These are phyloP conservation scores for Termitomyces sp. DNA, from an alignment of 768 basidiomycete species.

Conservation along the genomic window DNA sequence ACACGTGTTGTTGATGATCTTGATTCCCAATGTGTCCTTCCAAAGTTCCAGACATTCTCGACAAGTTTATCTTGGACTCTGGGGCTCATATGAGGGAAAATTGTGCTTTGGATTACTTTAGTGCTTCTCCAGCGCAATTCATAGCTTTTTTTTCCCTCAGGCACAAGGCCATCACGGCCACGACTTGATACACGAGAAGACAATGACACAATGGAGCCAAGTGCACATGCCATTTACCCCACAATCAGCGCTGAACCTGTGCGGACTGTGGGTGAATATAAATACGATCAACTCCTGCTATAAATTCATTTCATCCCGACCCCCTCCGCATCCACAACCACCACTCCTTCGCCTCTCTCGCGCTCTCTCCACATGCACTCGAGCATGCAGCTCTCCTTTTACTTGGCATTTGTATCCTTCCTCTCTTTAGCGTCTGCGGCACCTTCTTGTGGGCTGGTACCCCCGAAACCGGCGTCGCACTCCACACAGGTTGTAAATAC, in stretches of 20 bases:
- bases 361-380: neutral
- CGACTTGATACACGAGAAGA: slow-evolving; percentile 5
- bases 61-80: neutral
- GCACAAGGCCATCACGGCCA: neutral
- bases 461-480: slow-evolving; percentile 15
- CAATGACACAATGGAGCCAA: slow-evolving; percentile 8
- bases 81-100: too few species aligned
- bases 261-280: neutral
- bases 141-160: neutral
- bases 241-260: neutral
- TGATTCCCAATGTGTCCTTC: neutral
- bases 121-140: neutral
- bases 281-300: neutral
- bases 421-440: slow-evolving; percentile 21
- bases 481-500: neutral
- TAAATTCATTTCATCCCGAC: neutral
- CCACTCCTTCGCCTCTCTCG: neutral
- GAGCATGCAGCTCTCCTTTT: slow-evolving; percentile 6
- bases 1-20: neutral
- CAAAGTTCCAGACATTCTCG: neutral
- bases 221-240: slow-evolving; percentile 7
- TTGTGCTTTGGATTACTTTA: neutral
- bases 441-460: slow-evolving; percentile 28
- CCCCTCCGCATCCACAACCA: neutral
- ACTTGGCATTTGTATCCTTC: slow-evolving; percentile 19